Percentiles rank a stretch among this genome's conserved stretches.
Conservation (phyloP, 2,329 filamentous ascomycete genomes). For the Botrytis cinerea region DNA sequence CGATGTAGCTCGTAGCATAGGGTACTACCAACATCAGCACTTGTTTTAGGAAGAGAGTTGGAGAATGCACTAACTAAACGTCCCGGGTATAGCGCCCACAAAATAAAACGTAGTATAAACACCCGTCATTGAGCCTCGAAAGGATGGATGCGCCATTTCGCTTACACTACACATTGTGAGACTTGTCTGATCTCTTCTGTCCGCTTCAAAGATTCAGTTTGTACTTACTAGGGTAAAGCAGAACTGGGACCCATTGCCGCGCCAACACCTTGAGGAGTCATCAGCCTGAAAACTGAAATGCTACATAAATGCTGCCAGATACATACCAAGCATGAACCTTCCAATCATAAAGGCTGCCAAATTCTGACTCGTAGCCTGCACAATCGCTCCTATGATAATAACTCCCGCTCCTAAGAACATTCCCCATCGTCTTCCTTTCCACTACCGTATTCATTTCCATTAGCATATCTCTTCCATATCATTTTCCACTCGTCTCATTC, state of each 20-base stretch:
- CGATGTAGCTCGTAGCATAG: slow-evolving; percentile 21
- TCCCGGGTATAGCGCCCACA: slow-evolving; percentile 32
- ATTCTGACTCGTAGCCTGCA: slow-evolving; percentile 36
- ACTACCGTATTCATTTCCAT: neutral
- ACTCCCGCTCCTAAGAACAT: slow-evolving; percentile 32
- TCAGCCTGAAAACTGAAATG: fast-evolving
- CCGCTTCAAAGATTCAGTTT: slow-evolving; percentile 35
- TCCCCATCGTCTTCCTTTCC: slow-evolving; percentile 26
- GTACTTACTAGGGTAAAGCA: slow-evolving; percentile 19
- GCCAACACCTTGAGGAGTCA: slow-evolving; percentile 34
- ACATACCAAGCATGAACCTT: slow-evolving; percentile 60
- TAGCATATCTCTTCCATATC: neutral
- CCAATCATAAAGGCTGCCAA: slow-evolving; percentile 49
- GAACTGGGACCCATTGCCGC: slow-evolving; percentile 24
- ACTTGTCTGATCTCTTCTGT: too few species aligned
- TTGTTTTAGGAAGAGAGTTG: fast-evolving
- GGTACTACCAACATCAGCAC: slow-evolving; percentile 8
- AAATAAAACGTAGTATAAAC: slow-evolving; percentile 36
- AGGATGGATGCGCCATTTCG: slow-evolving; percentile 48
- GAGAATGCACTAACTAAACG: neutral
- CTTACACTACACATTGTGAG: slow-evolving; percentile 44
- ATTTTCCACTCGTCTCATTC: too few species aligned
- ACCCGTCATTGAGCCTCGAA: slow-evolving; percentile 45
- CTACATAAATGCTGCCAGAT: slow-evolving; percentile 36
- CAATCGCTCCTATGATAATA: slow-evolving; percentile 28